These are phyloP conservation scores for Aureoboletus auriporus DNA, from an alignment of 768 basidiomycete species.

Conservation along the genomic window DNA sequence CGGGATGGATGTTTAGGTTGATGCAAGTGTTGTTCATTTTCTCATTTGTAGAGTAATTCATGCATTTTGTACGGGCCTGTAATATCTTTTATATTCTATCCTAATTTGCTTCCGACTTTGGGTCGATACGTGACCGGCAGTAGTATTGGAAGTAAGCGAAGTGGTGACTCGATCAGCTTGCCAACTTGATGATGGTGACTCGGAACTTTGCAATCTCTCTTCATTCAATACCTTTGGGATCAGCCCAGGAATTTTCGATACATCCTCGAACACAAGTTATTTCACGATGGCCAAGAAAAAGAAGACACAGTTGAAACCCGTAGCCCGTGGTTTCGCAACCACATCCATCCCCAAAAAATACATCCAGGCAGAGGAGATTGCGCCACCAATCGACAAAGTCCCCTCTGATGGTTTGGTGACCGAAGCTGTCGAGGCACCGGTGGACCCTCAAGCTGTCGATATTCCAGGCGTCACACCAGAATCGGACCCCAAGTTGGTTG, in stretches of 20 bases:
- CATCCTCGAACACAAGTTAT: not conserved
- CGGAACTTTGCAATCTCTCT: not conserved
- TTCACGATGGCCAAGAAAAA: conserved; percentile 74
- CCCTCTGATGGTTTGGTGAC: conserved; percentile 2
- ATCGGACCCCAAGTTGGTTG: conserved; percentile 27
- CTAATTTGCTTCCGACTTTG: conserved; percentile 3
- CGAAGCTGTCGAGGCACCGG: conserved; percentile 5
- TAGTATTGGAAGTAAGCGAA: no score
- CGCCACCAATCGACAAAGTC: conserved; percentile 8
- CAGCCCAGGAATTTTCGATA: not conserved
- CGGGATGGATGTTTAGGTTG: conserved; percentile 24
- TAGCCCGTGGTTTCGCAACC: conserved; percentile 75
- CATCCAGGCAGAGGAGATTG: conserved; percentile 29
- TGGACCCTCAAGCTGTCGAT: conserved; percentile 2
- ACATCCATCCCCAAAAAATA: conserved; percentile 80
- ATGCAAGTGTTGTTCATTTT: conserved; percentile 10
- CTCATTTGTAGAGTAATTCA: conserved; percentile 30
- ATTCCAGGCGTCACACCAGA: conserved; percentile 6
- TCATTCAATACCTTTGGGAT: not conserved
- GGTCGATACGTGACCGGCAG: no score
- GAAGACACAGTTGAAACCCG: conserved; percentile 74
- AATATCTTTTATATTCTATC: conserved; percentile 24
- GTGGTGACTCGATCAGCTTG: no score
- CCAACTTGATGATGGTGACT: not conserved
- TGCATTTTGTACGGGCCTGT: conserved; percentile 27